Evolutionary conservation across 108 stramenopile genomes (phyloP).

Genomic region (Cyclotella baltica): DNA sequence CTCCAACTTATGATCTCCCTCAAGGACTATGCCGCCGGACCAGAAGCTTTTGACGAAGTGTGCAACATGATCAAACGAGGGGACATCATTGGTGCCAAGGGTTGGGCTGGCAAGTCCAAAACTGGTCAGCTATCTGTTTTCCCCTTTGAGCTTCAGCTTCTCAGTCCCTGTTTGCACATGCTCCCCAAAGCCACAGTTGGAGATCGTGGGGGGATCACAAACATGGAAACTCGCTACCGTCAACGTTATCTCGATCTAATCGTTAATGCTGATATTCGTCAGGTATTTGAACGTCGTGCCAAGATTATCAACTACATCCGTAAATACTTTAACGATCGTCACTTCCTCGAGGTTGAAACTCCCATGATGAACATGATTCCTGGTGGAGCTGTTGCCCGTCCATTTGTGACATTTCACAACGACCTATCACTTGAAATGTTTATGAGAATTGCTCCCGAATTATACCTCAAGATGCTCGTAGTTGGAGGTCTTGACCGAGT

Average conservation of each 20-base stretch:
- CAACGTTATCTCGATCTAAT: constrained; percentile 99
- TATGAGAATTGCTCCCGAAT: constrained; percentile 96
- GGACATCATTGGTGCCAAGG: constrained; percentile 96
- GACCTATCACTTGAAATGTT: constrained; percentile 95
- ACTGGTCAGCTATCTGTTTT: constrained; percentile 98
- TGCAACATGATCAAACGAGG: constrained; percentile 88
- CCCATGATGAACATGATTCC: constrained; percentile 99
- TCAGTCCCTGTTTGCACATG: constrained; percentile 99
- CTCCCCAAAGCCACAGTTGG: constrained; percentile 93
- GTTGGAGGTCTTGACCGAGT: constrained; percentile 99
- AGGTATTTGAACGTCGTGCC: constrained; percentile 89
- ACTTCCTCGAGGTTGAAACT: constrained; percentile 99
- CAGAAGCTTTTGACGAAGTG: constrained; percentile 91
- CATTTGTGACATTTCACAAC: constrained; percentile 99
- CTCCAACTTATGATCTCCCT: constrained; percentile 96
- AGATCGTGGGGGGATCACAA: constrained; percentile 84
- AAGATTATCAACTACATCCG: constrained; percentile 94
- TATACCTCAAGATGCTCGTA: constrained; percentile 98
- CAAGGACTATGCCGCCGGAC: constrained; percentile 80
- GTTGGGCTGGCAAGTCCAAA: constrained; percentile 93
- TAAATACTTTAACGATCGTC: constrained; percentile 92
- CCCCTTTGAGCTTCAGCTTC: constrained; percentile 81
- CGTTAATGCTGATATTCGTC: constrained; percentile 90
- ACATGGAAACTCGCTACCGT: constrained; percentile 97
- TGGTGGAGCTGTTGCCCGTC: constrained; percentile 97